Conservation (phyloP, 139 green algal genomes). For the Volvox africanus region DNA sequence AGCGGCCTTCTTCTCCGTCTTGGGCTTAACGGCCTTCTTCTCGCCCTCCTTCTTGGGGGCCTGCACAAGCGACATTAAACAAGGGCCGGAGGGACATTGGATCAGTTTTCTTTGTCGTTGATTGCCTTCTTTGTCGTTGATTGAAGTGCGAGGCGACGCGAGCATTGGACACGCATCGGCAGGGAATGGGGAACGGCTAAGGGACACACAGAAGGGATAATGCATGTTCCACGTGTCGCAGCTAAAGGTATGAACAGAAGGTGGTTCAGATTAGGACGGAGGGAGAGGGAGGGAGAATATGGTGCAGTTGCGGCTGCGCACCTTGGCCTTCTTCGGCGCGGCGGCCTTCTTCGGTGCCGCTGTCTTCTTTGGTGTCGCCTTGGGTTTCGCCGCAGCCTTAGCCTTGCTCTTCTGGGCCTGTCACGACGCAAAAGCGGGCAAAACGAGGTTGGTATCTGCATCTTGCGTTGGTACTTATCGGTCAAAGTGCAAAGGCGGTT, state of each 20-base stretch:
- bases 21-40: conserved; percentile 49
- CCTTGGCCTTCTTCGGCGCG: conserved; percentile 56
- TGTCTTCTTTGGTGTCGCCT: conserved; percentile 48
- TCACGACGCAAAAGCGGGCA: neutral
- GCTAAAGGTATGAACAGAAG: too few species aligned
- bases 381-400: conserved; percentile 36
- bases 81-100: too few species aligned
- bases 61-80: neutral
- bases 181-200: too few species aligned
- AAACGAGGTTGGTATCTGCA: neutral
- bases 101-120: too few species aligned
- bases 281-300: too few species aligned
- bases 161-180: too few species aligned
- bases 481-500: neutral
- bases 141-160: too few species aligned
- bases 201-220: too few species aligned
- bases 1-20: conserved; percentile 44
- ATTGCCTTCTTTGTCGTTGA: too few species aligned
- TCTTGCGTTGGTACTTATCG: neutral
- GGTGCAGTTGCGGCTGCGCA: neutral
- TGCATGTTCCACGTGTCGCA: too few species aligned
- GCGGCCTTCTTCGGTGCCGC: conserved; percentile 57
- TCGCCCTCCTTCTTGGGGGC: conserved; percentile 55
- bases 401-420: conserved; percentile 39
- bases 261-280: too few species aligned